Conservation (phyloP, 2,329 filamentous ascomycete species). For the Celoporthe dispersa region DNA sequence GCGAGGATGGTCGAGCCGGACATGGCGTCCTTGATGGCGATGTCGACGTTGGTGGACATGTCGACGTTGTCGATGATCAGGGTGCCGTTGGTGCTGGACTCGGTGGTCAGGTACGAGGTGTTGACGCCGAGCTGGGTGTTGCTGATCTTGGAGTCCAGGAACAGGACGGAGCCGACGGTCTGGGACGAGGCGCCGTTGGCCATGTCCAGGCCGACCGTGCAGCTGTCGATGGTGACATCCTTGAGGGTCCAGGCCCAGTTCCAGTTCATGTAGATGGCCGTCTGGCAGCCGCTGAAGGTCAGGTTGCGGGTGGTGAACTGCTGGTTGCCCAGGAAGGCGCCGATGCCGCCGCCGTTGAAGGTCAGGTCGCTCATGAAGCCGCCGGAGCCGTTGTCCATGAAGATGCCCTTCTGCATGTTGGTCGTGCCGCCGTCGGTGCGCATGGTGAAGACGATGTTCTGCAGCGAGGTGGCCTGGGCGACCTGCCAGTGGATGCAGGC, state of each 20-base stretch:
- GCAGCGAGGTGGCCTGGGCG: conserved; percentile 78
- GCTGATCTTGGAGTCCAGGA: conserved; percentile 79
- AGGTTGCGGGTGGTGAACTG: conserved; percentile 87
- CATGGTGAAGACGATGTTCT: conserved; percentile 85
- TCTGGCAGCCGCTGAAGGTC: conserved; percentile 80
- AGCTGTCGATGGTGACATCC: conserved; percentile 74
- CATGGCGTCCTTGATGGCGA: conserved; percentile 65
- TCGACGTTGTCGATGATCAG: conserved; percentile 90
- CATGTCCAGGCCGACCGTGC: conserved; percentile 79
- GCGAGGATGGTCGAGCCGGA: conserved; percentile 65
- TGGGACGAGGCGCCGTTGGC: conserved; percentile 65
- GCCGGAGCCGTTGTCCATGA: conserved; percentile 84
- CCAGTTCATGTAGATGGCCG: conserved; percentile 89
- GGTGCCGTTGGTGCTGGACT: conserved; percentile 74
- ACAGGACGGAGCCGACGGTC: conserved; percentile 82
- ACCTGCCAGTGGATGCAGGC: conserved; percentile 86
- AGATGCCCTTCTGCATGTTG: conserved; percentile 77
- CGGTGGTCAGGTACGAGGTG: conserved; percentile 69
- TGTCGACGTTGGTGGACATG: conserved; percentile 68
- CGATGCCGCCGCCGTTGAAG: conserved; percentile 81
- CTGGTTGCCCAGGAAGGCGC: conserved; percentile 82
- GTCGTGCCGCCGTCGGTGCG: conserved; percentile 63
- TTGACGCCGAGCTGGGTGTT: conserved; percentile 78
- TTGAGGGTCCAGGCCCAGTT: conserved; percentile 88
- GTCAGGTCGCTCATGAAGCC: conserved; percentile 82